Evolutionary conservation across 2,329 filamentous ascomycete species (phyloP).

Genomic region (Pseudomassariella vexata): DNA sequence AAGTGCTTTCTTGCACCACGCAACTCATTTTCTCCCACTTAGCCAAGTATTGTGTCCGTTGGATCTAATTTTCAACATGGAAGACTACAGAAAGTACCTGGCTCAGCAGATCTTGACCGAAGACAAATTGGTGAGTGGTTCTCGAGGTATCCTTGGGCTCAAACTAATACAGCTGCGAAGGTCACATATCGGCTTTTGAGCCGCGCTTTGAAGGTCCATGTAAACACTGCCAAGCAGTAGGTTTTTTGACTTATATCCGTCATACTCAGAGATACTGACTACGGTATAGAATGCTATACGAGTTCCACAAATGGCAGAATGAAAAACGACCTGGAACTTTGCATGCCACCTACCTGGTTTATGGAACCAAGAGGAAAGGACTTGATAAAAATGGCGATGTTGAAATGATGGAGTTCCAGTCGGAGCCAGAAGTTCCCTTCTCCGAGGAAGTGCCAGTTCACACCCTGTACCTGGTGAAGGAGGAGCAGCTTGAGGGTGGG

Average conservation of each 20-base stretch:
- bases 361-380: constrained; percentile 54
- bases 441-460: constrained; percentile 47
- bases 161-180: constrained; percentile 36
- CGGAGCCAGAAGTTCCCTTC: constrained; percentile 40
- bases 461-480: constrained; percentile 61
- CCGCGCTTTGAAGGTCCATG: constrained; percentile 75
- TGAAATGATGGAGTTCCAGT: constrained; percentile 63
- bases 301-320: constrained; percentile 78
- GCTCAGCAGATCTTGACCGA: constrained; percentile 73
- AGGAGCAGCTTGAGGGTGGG: constrained; percentile 67
- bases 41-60: not conserved
- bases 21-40: not conserved
- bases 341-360: constrained; percentile 89
- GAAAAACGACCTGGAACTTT: constrained; percentile 65
- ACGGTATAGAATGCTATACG: constrained; percentile 67
- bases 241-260: constrained; percentile 20
- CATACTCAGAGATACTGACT: constrained; percentile 5
- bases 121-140: constrained; percentile 56
- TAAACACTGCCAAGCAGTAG: constrained; percentile 85
- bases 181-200: constrained; percentile 84
- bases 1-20: too few species aligned
- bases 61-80: constrained; percentile 32
- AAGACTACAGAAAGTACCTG: constrained; percentile 65
- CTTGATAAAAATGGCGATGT: constrained; percentile 55
- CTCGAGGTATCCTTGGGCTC: constrained; percentile 1